Evolutionary conservation across 176 grass and related monocot genomes (phyloP).

Genomic region (Carex pumila): DNA sequence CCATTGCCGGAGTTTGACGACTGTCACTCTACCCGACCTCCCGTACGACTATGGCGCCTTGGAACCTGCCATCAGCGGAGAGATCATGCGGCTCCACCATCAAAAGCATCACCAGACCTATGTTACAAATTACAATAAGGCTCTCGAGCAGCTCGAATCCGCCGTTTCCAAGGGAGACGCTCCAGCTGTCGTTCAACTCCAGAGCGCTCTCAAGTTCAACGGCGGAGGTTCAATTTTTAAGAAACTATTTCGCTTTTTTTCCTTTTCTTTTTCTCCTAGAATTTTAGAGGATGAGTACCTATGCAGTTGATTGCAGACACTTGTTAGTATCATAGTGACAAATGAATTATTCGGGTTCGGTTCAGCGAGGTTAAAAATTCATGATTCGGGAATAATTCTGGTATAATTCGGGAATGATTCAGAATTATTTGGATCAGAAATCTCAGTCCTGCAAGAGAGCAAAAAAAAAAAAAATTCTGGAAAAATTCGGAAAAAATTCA

Average conservation of each 20-base stretch:
- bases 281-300: background rate
- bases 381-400: too few relatives aligned
- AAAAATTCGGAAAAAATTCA: too few relatives aligned
- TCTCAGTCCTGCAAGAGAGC: too few relatives aligned
- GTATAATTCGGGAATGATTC: too few relatives aligned
- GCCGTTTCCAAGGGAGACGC: constrained; percentile 68
- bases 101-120: constrained; percentile 98
- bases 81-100: constrained; percentile 96
- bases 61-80: constrained; percentile 78
- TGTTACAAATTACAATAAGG: constrained; percentile 98
- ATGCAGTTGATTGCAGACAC: background rate
- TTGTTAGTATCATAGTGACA: too few relatives aligned
- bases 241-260: background rate
- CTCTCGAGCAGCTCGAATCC: constrained; percentile 84
- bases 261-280: background rate
- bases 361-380: too few relatives aligned
- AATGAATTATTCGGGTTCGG: too few relatives aligned
- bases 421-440: too few relatives aligned
- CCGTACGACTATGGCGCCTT: constrained; percentile 88
- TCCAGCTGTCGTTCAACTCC: constrained; percentile 50
- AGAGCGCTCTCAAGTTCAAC: constrained; percentile 98
- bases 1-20: constrained; percentile 23
- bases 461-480: too few relatives aligned
- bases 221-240: constrained; percentile 54
- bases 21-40: constrained; percentile 66